These are phyloP conservation scores for Tulasnella sp. DNA, from an alignment of 768 basidiomycete genomes.

Conservation along the genomic window DNA sequence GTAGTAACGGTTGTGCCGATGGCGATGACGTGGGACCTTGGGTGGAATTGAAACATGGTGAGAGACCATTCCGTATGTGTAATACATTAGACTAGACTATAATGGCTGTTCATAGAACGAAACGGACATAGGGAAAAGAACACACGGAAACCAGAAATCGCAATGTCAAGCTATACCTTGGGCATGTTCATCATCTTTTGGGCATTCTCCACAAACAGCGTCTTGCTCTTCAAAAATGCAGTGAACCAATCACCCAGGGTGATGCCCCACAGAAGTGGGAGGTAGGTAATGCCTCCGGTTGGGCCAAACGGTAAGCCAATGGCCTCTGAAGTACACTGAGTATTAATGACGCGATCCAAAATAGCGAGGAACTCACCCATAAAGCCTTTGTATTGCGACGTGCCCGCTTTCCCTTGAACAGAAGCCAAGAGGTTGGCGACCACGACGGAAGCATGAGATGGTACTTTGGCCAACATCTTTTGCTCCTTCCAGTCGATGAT, in stretches of 20 bases:
- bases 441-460: slow-evolving; percentile 16
- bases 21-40: too few relatives aligned
- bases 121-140: too few relatives aligned
- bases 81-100: too few relatives aligned
- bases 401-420: not conserved
- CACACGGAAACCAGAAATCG: too few relatives aligned
- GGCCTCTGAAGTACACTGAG: not conserved
- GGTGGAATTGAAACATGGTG: too few relatives aligned
- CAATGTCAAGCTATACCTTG: too few relatives aligned
- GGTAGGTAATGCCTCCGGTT: not conserved
- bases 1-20: too few relatives aligned
- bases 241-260: slow-evolving; percentile 16
- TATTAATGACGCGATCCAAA: not conserved
- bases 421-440: slow-evolving; percentile 16
- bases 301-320: slow-evolving; percentile 11
- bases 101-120: too few relatives aligned
- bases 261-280: slow-evolving; percentile 19
- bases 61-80: too few relatives aligned
- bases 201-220: not conserved
- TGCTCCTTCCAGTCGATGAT: slow-evolving; percentile 20
- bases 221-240: slow-evolving; percentile 16
- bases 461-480: slow-evolving; percentile 18
- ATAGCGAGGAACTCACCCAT: not conserved
- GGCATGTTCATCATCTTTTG: not conserved
- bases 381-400: not conserved